These are phyloP conservation scores for Eustoma russellianum DNA, from an alignment of 257 asterid genomes.

Conservation along the genomic window DNA sequence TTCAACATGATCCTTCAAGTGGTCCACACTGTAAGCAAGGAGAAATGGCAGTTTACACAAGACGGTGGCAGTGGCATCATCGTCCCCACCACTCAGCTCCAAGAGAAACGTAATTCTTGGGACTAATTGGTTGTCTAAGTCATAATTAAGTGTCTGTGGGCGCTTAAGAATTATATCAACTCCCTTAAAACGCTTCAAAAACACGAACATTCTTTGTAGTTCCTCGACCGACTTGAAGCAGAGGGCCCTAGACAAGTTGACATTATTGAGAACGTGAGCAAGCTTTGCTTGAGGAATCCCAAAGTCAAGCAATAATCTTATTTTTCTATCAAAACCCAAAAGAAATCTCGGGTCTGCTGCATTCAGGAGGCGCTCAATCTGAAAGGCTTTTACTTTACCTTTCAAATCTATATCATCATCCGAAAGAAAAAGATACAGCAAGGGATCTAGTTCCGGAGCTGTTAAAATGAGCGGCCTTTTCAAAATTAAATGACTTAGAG, in stretches of 20 bases:
- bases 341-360: constrained; percentile 38
- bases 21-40: constrained; percentile 63
- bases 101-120: constrained; percentile 67
- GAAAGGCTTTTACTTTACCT: constrained; percentile 42
- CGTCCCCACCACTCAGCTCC: constrained; percentile 56
- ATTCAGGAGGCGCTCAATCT: constrained; percentile 49
- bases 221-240: constrained; percentile 56
- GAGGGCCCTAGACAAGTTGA: constrained; percentile 51
- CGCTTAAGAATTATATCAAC: constrained; percentile 55
- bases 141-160: constrained; percentile 59
- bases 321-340: constrained; percentile 53
- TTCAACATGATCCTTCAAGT: constrained; percentile 63
- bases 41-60: constrained; percentile 61
- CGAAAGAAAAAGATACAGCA: constrained; percentile 25
- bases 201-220: constrained; percentile 49
- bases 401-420: constrained; percentile 31
- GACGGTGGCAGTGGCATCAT: constrained; percentile 39
- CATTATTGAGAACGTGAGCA: constrained; percentile 55
- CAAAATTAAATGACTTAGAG: constrained; percentile 41
- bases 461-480: constrained; percentile 58
- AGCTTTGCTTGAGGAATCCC: constrained; percentile 59
- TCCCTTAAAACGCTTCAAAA: constrained; percentile 61
- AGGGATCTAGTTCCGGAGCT: constrained; percentile 35
- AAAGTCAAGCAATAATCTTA: constrained; percentile 36
- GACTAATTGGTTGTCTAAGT: constrained; percentile 57